phyloP scores from a whole-genome alignment of 495 filamentous ascomycete genomes.

The Niebla homalea region DNA sequence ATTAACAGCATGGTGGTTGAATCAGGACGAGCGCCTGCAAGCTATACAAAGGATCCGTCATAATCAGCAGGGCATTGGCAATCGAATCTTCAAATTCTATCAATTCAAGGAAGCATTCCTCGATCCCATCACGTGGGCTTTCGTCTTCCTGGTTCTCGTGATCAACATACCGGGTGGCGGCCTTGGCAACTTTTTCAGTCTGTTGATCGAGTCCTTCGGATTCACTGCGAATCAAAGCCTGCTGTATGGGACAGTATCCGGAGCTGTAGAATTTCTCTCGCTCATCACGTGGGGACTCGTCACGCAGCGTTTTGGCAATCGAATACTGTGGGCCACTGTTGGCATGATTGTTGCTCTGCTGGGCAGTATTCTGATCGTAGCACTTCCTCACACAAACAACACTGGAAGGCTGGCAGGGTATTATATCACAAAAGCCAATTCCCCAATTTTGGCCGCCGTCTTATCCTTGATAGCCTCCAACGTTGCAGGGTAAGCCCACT shows the following conservation, averaged over 20 bases:
- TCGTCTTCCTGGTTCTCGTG: constrained; percentile 14
- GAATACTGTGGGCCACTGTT: constrained; percentile 23
- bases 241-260: constrained; percentile 27
- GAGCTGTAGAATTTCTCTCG: constrained; percentile 26
- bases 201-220: constrained; percentile 32
- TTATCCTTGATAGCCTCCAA: constrained; percentile 45
- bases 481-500: too few relatives aligned
- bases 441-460: constrained; percentile 43
- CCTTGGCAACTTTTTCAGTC: constrained; percentile 32
- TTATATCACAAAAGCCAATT: constrained; percentile 40
- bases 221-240: constrained; percentile 31
- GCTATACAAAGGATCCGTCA: constrained; percentile 41
- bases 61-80: constrained; percentile 44
- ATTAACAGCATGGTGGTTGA: constrained; percentile 32
- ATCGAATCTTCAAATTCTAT: constrained; percentile 41
- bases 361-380: constrained; percentile 49
- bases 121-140: constrained; percentile 37
- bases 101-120: constrained; percentile 37
- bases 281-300: constrained; percentile 29
- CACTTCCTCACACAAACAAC: constrained; percentile 37
- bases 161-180: constrained; percentile 24
- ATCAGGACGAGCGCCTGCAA: constrained; percentile 33
- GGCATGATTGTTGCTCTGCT: constrained; percentile 25
- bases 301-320: constrained; percentile 20
- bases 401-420: constrained; percentile 43